Percentiles rank a stretch among this genome's conserved stretches.
Conservation (phyloP, 1,139 yeast species). For the Scheffersomyces parashehatae region DNA sequence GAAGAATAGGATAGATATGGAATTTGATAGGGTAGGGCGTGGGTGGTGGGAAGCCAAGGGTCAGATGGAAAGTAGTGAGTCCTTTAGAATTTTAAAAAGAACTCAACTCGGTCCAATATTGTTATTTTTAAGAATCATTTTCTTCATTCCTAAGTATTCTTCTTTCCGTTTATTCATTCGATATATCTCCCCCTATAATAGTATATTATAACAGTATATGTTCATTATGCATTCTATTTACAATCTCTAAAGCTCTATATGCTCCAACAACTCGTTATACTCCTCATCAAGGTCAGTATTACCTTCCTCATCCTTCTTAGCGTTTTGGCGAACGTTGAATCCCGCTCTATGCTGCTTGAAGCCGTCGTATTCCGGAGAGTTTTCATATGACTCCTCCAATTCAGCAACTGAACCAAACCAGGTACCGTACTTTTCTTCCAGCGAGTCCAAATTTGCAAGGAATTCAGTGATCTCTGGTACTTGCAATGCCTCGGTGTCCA, state of each 20-base stretch:
- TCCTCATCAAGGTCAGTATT: slow-evolving; percentile 18
- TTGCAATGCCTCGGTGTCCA: slow-evolving; percentile 18
- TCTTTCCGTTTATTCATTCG: too few species aligned
- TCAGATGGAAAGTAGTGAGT: too few species aligned
- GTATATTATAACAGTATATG: too few species aligned
- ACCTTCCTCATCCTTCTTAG: slow-evolving; percentile 5
- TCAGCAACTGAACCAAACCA: slow-evolving; percentile 20
- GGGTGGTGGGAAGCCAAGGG: too few species aligned
- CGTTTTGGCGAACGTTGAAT: slow-evolving; percentile 17
- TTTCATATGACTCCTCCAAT: slow-evolving; percentile 12
- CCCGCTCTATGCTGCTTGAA: slow-evolving; percentile 16
- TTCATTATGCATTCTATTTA: neutral
- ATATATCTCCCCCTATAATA: too few species aligned
- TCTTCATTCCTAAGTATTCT: too few species aligned
- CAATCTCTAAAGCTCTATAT: neutral
- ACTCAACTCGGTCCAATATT: too few species aligned
- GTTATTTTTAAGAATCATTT: too few species aligned
- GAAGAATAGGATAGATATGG: too few species aligned
- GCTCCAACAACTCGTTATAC: slow-evolving; percentile 19
- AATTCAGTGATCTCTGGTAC: slow-evolving; percentile 22
- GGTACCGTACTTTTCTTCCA: slow-evolving; percentile 11
- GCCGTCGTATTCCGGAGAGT: slow-evolving; percentile 12
- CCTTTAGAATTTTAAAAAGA: too few species aligned
- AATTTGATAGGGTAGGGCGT: too few species aligned
- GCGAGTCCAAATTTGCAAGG: slow-evolving; percentile 15